A percentile compares a stretch with the other conserved stretches of the same genome.
These are phyloP conservation scores for Beauveria sp. DNA, from an alignment of 2,329 filamentous ascomycete species.

Conservation along the genomic window DNA sequence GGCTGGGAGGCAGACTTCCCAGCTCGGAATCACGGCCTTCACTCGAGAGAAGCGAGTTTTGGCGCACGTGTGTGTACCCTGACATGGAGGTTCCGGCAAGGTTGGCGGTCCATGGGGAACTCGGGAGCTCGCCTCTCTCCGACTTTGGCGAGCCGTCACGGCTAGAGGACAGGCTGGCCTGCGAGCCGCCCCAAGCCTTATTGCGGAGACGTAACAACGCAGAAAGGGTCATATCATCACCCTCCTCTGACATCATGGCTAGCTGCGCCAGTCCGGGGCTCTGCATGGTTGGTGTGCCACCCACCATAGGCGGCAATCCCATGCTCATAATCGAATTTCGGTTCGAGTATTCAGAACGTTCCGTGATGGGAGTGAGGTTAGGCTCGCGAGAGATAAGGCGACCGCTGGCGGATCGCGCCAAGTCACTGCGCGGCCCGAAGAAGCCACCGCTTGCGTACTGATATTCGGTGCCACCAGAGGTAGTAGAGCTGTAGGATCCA, in stretches of 20 bases:
- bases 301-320: slow-evolving; percentile 32
- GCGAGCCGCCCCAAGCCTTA: slow-evolving; percentile 74
- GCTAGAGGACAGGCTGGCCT: slow-evolving; percentile 57
- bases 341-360: slow-evolving; percentile 91
- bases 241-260: slow-evolving; percentile 51
- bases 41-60: slow-evolving; percentile 42
- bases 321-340: slow-evolving; percentile 83
- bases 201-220: slow-evolving; percentile 65
- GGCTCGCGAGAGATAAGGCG: slow-evolving; percentile 72
- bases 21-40: slow-evolving; percentile 42
- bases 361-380: slow-evolving; percentile 91
- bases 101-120: slow-evolving; percentile 30
- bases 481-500: slow-evolving; percentile 35
- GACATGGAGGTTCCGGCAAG: slow-evolving; percentile 1
- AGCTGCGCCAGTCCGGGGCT: slow-evolving; percentile 74
- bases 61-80: slow-evolving; percentile 32
- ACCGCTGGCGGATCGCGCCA: slow-evolving; percentile 65
- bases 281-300: slow-evolving; percentile 40
- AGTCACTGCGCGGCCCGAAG: slow-evolving; percentile 67
- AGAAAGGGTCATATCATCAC: slow-evolving; percentile 63
- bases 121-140: slow-evolving; percentile 40
- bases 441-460: slow-evolving; percentile 77
- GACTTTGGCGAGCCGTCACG: slow-evolving; percentile 43
- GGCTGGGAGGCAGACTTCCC: slow-evolving; percentile 40
- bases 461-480: slow-evolving; percentile 28